Conservation (phyloP, 768 basidiomycete genomes). For the Mrakia hoshinonis region DNA sequence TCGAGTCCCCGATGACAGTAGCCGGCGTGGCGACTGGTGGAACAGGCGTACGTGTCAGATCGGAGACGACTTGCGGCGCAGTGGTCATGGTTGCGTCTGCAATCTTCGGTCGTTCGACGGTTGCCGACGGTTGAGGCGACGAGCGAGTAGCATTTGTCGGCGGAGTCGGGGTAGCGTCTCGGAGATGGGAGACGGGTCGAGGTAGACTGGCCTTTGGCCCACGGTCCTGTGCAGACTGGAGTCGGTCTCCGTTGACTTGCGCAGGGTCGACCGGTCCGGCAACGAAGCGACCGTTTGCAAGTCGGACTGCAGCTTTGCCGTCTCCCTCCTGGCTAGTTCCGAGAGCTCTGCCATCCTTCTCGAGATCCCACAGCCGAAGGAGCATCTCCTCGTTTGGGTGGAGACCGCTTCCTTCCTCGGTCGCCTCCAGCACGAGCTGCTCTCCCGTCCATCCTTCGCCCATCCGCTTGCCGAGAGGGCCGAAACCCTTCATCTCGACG, state of each 20-base stretch:
- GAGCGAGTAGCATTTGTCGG: too few relatives aligned
- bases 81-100: too few relatives aligned
- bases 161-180: too few relatives aligned
- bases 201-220: too few relatives aligned
- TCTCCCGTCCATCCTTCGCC: slow-evolving; percentile 33
- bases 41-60: too few relatives aligned
- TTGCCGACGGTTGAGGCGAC: too few relatives aligned
- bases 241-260: not conserved
- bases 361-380: slow-evolving; percentile 81
- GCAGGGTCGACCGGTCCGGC: not conserved
- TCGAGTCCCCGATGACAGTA: too few relatives aligned
- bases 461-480: slow-evolving; percentile 64
- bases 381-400: slow-evolving; percentile 94
- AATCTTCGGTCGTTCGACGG: too few relatives aligned
- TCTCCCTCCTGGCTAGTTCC: not conserved
- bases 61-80: too few relatives aligned
- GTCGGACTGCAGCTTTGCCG: not conserved
- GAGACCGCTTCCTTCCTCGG: slow-evolving; percentile 36
- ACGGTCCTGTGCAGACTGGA: too few relatives aligned
- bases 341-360: slow-evolving; percentile 36
- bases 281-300: not conserved
- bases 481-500: slow-evolving; percentile 74
- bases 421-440: not conserved
- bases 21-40: too few relatives aligned
- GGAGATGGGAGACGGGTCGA: too few relatives aligned